Evolutionary conservation across 2,329 filamentous ascomycete species (phyloP).

Genomic region (Fusarium sp.): DNA sequence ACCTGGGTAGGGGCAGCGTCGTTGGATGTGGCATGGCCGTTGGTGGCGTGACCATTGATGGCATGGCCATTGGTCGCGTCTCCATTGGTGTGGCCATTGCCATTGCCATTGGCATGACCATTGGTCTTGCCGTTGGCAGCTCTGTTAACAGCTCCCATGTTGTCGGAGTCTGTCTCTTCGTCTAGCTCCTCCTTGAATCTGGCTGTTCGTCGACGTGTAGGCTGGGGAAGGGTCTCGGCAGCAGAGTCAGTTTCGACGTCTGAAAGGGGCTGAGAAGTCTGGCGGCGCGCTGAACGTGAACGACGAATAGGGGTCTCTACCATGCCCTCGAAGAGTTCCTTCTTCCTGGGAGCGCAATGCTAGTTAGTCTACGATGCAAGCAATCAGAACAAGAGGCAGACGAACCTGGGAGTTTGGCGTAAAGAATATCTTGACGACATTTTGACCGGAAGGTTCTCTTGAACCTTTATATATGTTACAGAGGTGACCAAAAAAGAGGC

Average conservation of each 20-base stretch:
- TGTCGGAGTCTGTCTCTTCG: conserved; percentile 54
- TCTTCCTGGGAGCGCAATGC: conserved; percentile 61
- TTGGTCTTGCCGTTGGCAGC: conserved; percentile 44
- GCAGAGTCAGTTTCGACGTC: conserved; percentile 63
- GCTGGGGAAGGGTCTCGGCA: conserved; percentile 56
- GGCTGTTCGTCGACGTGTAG: conserved; percentile 60
- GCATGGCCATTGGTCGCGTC: conserved; percentile 47
- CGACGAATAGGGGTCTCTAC: conserved; percentile 66
- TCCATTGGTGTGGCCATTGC: conserved; percentile 4
- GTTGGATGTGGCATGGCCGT: conserved; percentile 42
- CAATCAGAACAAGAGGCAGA: not conserved
- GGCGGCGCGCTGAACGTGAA: conserved; percentile 63
- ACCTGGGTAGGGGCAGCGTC: conserved; percentile 26
- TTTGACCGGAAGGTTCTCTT: conserved; percentile 31
- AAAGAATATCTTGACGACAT: conserved; percentile 57
- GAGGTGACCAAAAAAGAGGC: conserved; percentile 4
- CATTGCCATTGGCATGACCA: conserved; percentile 32
- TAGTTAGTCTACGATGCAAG: conserved; percentile 17
- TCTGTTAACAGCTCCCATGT: conserved; percentile 49
- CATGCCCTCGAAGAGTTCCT: conserved; percentile 72
- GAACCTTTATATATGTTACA: conserved; percentile 44
- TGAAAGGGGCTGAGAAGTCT: conserved; percentile 60
- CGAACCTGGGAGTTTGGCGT: conserved; percentile 55
- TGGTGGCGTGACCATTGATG: conserved; percentile 34
- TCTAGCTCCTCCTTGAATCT: conserved; percentile 66